Evolutionary conservation across 163 green algal species (phyloP), one percentile per base, ranked within the genome.

Genomic region (Volvox carteri): DNA sequence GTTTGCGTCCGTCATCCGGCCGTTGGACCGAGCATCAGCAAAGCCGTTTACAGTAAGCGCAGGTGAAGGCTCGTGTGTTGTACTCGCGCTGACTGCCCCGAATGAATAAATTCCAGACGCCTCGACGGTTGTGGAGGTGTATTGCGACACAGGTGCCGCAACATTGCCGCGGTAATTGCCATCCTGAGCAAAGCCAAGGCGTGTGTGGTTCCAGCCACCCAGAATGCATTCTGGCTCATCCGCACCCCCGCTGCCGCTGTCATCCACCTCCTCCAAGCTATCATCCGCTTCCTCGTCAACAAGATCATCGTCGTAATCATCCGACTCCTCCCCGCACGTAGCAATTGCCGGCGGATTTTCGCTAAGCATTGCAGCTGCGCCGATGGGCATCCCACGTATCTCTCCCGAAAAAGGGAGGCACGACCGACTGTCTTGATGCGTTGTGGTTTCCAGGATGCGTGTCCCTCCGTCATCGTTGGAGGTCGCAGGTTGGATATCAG

Each of bases 151-250:
- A 2, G 65, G 33, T 33, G 30, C 33, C 18, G 65, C 12, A 28
- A 39, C 39, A 30, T 35, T 54, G 37, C 39, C 21, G 5, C 19
- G 9, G 35, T 9, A 23, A 21, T 35, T 39, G 39, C 4, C 37
- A n/a, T 54, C 39, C 23, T 37, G 1, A 56, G 70, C 39, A 9
- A 78, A 54, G 39, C 11, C 37, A 30, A 52, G 42, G 14, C 70
- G 70, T 58, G 70, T 1, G 12, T 78, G 41, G 44, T 25, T 44
- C 23, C 62, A 42, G 0, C 44, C 46, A 8, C 73, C 73, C 3
- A 81, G 44, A 42, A 81, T 81, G 73, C 73, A 65, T 28, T 62
- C 73, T 3, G 73, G 44, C 46, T 81, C 73, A 44, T 65, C 73
- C 19, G 44, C 73, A 28, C 46, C 73, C 12, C 73, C 73, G 25